Base-by-base conservation (phyloP, 2,329 filamentous ascomycete species). In the Myriosclerotinia curreyana region DNA sequence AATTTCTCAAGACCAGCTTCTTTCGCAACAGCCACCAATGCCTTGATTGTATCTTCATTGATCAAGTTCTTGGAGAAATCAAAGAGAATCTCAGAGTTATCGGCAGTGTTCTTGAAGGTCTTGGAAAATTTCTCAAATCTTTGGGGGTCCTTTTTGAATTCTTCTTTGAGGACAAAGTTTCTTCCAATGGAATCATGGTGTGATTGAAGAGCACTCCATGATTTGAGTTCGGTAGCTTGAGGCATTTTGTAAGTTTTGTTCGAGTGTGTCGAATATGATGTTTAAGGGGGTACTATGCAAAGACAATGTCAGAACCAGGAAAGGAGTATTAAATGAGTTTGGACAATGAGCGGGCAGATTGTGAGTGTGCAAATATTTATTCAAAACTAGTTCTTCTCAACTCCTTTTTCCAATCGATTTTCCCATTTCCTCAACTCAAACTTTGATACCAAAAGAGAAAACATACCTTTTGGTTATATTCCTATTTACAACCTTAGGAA, bases 31-130 rank as follows among this genome's bases (percentile, higher is more conserved):
- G 96, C 88, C 73, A 96, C 83, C 62, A 99, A 85, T 58, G 96
- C 84, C 69, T 89, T 83, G 60, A 98, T 82, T 5, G 94, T 98
- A 80, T 98, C 93, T 71, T 96, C 91, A 67, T 90, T 95, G 73
- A 98, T 78, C 79, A 99, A 93, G 86, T 99, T 99, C 87, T 99
- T 99, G 82, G 90, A 95, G 81, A 96, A 99, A 79, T 99, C 95
- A 79, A 98, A 99, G 69, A 99, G 86, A 74, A 96, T 95, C 70
- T 97, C 92, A 71, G 86, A 88, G 74, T 83, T 84, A 74, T 96
- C 91, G 71, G 90, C 88, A 61, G 84, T 77, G 78, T 91, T 93
- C 38, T 84, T 81, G 79, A 98, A 96, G 74, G 85, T 91, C 77
- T 88, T 90, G 76, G 87, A 90, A 82, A 96, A 93, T 80, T 95